Evolutionary conservation across 768 basidiomycete genomes (phyloP).

Genomic region (Hygrocybe coccinea): DNA sequence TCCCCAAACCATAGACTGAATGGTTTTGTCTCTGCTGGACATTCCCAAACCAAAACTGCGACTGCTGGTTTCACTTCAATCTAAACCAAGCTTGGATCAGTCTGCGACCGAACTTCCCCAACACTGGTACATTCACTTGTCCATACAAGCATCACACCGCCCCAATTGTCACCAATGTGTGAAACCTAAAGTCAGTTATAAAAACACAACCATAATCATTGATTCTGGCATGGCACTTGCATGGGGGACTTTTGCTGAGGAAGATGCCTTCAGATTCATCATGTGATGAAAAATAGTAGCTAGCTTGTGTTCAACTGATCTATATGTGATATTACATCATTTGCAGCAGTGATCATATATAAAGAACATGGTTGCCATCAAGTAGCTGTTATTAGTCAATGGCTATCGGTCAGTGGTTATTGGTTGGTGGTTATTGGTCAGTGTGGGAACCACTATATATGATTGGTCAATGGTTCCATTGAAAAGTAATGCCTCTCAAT

Average conservation of each 20-base stretch:
- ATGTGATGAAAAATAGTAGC: neutral
- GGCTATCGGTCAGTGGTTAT: no score
- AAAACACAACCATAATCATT: conserved; percentile 2
- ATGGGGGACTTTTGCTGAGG: conserved; percentile 4
- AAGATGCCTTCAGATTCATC: neutral
- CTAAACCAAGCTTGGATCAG: no score
- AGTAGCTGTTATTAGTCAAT: neutral
- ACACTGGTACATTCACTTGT: conserved; percentile 4
- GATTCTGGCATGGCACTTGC: conserved; percentile 6
- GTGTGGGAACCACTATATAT: neutral
- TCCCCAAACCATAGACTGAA: no score
- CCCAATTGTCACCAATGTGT: conserved; percentile 12
- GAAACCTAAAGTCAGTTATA: conserved; percentile 9
- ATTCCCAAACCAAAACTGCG: no score
- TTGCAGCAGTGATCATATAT: no score
- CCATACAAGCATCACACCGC: neutral
- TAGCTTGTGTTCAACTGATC: neutral
- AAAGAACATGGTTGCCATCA: neutral
- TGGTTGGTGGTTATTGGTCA: neutral
- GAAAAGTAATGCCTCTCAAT: neutral
- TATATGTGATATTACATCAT: neutral
- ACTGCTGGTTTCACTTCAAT: no score
- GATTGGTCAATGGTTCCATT: neutral
- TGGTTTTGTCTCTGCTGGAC: no score
- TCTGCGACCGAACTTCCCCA: no score